Base-by-base conservation (phyloP, 805 yeast species). In the Clavispora asparagi region DNA sequence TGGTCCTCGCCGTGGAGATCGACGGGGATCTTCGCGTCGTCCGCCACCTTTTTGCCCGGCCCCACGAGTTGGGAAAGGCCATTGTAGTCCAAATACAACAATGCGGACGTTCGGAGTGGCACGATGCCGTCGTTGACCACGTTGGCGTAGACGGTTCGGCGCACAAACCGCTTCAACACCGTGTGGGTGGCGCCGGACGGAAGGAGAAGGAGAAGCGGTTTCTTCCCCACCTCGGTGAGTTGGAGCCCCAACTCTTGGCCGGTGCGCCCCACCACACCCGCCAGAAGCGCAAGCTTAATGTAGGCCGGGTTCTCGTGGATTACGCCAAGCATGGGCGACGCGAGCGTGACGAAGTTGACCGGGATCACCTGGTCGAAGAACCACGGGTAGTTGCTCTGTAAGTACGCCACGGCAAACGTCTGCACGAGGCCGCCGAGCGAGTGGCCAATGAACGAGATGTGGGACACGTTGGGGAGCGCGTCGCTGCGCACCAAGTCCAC, bases 81-180 rank as follows among this genome's bases (percentile, higher is more conserved):
- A 48, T 77, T 77, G 86, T 95, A 90, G 62, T 94, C 98, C 12
- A 94, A 64, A 58, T 85, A 92, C 26, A 92, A 64, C 44, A 92
- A 67, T 0, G 97, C 89, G 0, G 96, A 82, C 0, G 99, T 94
- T 43, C 98, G 71, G 55, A 94, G 69, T 0, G 99, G 98, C 1
- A 94, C 99, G 44, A 94, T 90, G 2, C 99, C 99, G 67, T 94
- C 99, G 63, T 94, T 84, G 16, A 87, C 73, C 0, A 87, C 83
- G 65, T 94, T 94, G 0, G 98, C 97, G 63, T 94, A 94, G 0
- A 86, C 69, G 0, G 97, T 89, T 51, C 97, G 73, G 49, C 85
- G 69, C 37, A 73, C 61, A 65, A 94, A 92, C 47, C 66, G 64
- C 47, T 78, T 77, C 48, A 92, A 73, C 0, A 85, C 72, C 31